phyloP scores from a whole-genome alignment of 306 rosid species.

The Hylodesmum podocarpum region DNA sequence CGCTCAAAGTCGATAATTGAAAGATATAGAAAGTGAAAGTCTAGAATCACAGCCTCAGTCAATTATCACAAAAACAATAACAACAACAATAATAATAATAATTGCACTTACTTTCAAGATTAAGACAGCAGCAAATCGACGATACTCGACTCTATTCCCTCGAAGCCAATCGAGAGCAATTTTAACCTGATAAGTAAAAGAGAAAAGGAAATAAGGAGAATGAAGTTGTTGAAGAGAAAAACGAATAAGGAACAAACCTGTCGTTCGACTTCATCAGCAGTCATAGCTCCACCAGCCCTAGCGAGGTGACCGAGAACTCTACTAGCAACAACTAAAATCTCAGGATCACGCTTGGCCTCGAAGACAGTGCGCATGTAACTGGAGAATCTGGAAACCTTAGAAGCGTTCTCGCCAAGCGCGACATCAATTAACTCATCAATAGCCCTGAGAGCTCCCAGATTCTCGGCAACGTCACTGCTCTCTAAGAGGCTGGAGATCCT shows the following conservation, averaged over 20 bases:
- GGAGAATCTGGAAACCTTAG: constrained; percentile 87
- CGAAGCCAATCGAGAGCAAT: constrained; percentile 89
- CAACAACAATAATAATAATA: neutral
- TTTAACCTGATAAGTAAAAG: constrained; percentile 54
- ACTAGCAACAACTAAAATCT: constrained; percentile 85
- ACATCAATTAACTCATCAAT: constrained; percentile 94
- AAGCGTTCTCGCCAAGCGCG: constrained; percentile 92
- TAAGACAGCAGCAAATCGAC: constrained; percentile 91
- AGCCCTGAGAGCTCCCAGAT: constrained; percentile 91
- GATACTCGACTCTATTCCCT: constrained; percentile 89
- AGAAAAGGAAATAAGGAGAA: constrained; percentile 20
- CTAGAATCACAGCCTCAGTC: neutral
- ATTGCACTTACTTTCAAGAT: constrained; percentile 79
- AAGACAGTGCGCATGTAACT: constrained; percentile 81
- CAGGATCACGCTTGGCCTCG: constrained; percentile 89
- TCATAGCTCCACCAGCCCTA: constrained; percentile 98
- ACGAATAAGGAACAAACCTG: constrained; percentile 68
- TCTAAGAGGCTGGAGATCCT: constrained; percentile 77
- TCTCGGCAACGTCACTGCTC: constrained; percentile 77
- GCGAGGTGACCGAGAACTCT: constrained; percentile 95
- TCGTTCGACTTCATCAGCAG: constrained; percentile 95
- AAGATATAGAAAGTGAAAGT: neutral
- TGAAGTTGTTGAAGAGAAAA: neutral
- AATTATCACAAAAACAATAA: neutral
- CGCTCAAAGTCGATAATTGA: neutral